A percentile compares a stretch with the other conserved stretches of the same genome.
These are phyloP conservation scores for Blastomyces gilchristii DNA, from an alignment of 2,329 filamentous ascomycete genomes.

Conservation along the genomic window DNA sequence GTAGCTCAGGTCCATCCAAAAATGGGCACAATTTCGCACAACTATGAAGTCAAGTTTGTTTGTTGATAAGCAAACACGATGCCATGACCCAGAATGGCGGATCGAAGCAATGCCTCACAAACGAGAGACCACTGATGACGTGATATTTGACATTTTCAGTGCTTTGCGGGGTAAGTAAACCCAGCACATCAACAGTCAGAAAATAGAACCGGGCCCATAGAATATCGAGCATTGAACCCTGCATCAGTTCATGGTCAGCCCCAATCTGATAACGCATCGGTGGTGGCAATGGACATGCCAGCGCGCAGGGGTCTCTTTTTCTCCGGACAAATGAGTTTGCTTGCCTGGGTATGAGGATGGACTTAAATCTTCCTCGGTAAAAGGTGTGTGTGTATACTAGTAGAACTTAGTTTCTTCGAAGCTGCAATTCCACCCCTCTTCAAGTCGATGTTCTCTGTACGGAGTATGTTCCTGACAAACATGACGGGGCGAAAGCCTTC, in stretches of 20 bases:
- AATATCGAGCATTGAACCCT: not conserved
- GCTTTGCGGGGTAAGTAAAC: not conserved
- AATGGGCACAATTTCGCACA: not conserved
- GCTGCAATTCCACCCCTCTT: not conserved
- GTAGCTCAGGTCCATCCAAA: not conserved
- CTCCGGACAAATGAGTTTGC: not conserved
- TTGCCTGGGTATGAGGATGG: not conserved
- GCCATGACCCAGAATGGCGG: not conserved
- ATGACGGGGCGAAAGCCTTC: not conserved
- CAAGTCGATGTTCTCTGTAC: not conserved
- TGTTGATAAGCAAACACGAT: not conserved
- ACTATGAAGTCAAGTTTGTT: not conserved
- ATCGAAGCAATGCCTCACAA: not conserved
- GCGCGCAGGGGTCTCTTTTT: not conserved
- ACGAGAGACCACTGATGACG: not conserved
- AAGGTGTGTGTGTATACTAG: not conserved
- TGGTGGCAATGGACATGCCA: not conserved
- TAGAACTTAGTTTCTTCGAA: not conserved
- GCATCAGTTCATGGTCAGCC: not conserved
- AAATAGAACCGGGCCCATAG: not conserved
- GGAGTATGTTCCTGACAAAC: not conserved
- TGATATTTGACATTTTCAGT: not conserved
- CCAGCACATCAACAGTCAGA: not conserved
- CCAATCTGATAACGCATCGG: not conserved
- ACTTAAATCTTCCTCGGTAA: not conserved